Percentiles rank a stretch among this genome's conserved stretches.
Evolutionary conservation across 2,329 filamentous ascomycete genomes (phyloP).

Genomic region (Penicillium hordei): DNA sequence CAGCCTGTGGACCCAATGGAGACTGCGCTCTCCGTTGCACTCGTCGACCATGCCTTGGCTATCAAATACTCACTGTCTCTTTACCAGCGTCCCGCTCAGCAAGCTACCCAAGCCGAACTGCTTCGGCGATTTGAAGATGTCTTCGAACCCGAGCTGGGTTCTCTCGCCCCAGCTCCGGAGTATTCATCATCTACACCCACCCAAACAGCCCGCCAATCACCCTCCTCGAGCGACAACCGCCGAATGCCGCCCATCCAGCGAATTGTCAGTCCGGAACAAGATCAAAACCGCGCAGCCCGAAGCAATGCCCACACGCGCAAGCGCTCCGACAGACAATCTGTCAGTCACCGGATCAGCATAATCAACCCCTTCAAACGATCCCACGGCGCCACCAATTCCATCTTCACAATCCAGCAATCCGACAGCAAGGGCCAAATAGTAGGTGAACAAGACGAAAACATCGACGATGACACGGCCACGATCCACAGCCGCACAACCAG

Average conservation of each 20-base stretch:
- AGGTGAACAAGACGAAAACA: conserved; percentile 21
- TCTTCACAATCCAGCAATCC: conserved; percentile 35
- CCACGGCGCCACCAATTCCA: conserved; percentile 38
- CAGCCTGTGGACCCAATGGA: conserved; percentile 59
- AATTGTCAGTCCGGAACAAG: conserved; percentile 38
- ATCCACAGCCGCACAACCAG: conserved; percentile 40
- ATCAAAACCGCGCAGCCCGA: conserved; percentile 35
- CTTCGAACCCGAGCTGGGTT: conserved; percentile 63
- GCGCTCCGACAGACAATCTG: conserved; percentile 38
- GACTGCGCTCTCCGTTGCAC: conserved; percentile 76
- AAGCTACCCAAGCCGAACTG: conserved; percentile 42
- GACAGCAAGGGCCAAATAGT: conserved; percentile 25
- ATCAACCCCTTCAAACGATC: conserved; percentile 47
- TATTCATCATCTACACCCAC: conserved; percentile 35
- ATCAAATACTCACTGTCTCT: conserved; percentile 77
- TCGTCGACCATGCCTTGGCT: conserved; percentile 85
- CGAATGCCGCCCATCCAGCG: conserved; percentile 28
- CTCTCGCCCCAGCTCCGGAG: conserved; percentile 53
- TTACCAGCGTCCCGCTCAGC: conserved; percentile 62
- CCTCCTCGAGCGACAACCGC: conserved; percentile 28
- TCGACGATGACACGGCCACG: conserved; percentile 39
- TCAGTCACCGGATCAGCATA: conserved; percentile 44
- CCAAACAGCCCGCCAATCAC: conserved; percentile 44
- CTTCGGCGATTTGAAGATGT: conserved; percentile 40
- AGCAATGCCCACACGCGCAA: conserved; percentile 32